phyloP scores from a whole-genome alignment of 2,329 filamentous ascomycete species.

The Ceratocystis huliohia region DNA sequence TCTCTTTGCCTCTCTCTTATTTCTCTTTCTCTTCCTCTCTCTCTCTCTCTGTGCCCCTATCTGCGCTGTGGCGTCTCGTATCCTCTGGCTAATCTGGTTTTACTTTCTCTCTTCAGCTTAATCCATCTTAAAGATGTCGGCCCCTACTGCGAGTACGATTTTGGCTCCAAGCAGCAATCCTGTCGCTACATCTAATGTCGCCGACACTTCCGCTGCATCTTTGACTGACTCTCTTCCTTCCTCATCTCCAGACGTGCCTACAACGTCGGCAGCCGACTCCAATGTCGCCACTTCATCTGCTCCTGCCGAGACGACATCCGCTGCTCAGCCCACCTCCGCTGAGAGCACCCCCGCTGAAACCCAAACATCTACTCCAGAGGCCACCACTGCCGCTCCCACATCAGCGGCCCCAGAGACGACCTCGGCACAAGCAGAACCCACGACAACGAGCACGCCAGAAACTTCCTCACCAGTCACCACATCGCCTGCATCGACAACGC shows the following conservation, averaged over 20 bases:
- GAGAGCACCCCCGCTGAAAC: conserved; percentile 16
- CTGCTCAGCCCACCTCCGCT: conserved; percentile 17
- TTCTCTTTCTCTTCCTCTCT: too few relatives aligned
- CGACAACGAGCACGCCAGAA: conserved; percentile 14
- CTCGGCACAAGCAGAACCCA: conserved; percentile 13
- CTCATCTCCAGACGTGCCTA: conserved; percentile 5
- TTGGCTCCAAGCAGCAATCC: conserved; percentile 17
- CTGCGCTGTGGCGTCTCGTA: not conserved
- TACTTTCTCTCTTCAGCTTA: not conserved
- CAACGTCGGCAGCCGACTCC: conserved; percentile 10
- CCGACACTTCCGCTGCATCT: conserved; percentile 13
- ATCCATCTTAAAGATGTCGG: conserved; percentile 14
- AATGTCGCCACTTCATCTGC: conserved; percentile 15
- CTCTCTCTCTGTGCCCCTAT: not conserved
- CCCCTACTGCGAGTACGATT: conserved; percentile 9
- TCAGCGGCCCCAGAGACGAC: conserved; percentile 21
- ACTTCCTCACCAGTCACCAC: conserved; percentile 14
- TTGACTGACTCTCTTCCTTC: conserved; percentile 10
- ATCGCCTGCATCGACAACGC: conserved; percentile 15
- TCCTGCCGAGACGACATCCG: conserved; percentile 12
- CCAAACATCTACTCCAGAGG: conserved; percentile 21
- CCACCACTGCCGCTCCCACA: conserved; percentile 1
- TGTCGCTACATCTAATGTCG: conserved; percentile 12
- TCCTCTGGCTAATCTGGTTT: not conserved
- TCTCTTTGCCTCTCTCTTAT: too few relatives aligned